Base-by-base conservation (phyloP, 805 yeast species). In the Lachancea sp. region DNA sequence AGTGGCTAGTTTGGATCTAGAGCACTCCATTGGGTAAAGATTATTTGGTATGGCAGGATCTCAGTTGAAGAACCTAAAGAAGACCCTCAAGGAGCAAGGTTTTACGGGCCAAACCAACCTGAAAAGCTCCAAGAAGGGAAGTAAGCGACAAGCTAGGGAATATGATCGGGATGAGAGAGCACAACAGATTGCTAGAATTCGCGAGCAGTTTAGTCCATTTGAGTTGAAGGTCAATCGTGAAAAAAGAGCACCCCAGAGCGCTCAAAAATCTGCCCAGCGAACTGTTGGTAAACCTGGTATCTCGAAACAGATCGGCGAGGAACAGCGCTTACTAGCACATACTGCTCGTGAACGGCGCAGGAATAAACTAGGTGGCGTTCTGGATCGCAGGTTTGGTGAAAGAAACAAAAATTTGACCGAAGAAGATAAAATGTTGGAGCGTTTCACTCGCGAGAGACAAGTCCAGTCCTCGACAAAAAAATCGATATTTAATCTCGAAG, bases 341-440 rank as follows among this genome's bases (percentile, higher is more conserved):
- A 83, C 84, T 36, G 74, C 77, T 16, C 79, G 74, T 50, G 75
- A 72, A 58, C 61, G 70, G n/a, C 64, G 70, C 37, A 77, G 79
- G 53, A 83, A 85, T 50, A 83, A 75, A 58, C 77, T 71, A 28
- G 96, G 97, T 38, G 86, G 85, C 2, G 55, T 92, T 11, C 61
- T 78, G 2, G 98, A 92, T 68, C 74, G 88, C 50, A 77, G 96
- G 64, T 90, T 92, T 61, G 99, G 98, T 59, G 98, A 92, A 57
- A 74, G 75, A 48, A 81, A 86, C 61, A 60, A 69, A 6, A 61
- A 69, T 35, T 55, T 92, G 69, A 75, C 82, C n/a, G 79, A 79
- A 9, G 97, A 92, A 62, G 96, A 92, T 51, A 86, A 83, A 61
- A 88, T 88, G 96, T 74, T 92, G 64, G 96, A 83, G 57, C 79